Percentiles rank a stretch among this genome's conserved stretches.
Evolutionary conservation across 2,329 filamentous ascomycete genomes (phyloP).

Genomic region (Penicillium sp.): DNA sequence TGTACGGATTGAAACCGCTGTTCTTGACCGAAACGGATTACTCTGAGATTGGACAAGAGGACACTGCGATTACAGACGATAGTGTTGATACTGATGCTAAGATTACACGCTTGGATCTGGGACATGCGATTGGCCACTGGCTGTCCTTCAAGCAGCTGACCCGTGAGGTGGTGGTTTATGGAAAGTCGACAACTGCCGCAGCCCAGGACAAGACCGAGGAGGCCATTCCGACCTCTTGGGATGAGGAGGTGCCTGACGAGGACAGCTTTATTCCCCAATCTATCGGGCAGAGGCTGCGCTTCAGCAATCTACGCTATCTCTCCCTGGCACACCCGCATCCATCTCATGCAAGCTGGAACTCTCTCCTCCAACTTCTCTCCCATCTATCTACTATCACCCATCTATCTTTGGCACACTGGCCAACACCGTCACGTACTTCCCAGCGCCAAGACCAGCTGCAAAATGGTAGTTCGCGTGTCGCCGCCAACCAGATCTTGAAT

Average conservation of each 20-base stretch:
- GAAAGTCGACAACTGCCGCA: slow-evolving; percentile 7
- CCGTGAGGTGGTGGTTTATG: slow-evolving; percentile 41
- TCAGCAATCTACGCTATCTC: slow-evolving; percentile 55
- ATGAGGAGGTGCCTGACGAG: slow-evolving; percentile 30
- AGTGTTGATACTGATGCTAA: slow-evolving; percentile 37
- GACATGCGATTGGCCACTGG: slow-evolving; percentile 49
- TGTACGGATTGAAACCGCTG: slow-evolving; percentile 50
- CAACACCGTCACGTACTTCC: slow-evolving; percentile 57
- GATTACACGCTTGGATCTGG: slow-evolving; percentile 53
- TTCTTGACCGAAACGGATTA: slow-evolving; percentile 36
- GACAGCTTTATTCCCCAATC: slow-evolving; percentile 18
- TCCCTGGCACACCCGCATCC: slow-evolving; percentile 54
- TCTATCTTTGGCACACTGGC: slow-evolving; percentile 62
- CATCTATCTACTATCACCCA: slow-evolving; percentile 58
- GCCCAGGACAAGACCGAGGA: slow-evolving; percentile 10
- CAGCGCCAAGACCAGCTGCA: slow-evolving; percentile 43
- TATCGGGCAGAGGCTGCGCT: slow-evolving; percentile 37
- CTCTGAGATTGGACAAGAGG: slow-evolving; percentile 3
- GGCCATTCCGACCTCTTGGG: slow-evolving; percentile 42
- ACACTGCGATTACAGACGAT: slow-evolving; percentile 6
- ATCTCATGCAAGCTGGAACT: slow-evolving; percentile 52
- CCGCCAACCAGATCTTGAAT: too few species aligned
- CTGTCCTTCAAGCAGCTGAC: slow-evolving; percentile 50
- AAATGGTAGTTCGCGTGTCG: background rate
- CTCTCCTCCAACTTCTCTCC: slow-evolving; percentile 53